These are phyloP conservation scores for Fraxinus baroniana DNA, from an alignment of 305 asterid species.

Conservation along the genomic window DNA sequence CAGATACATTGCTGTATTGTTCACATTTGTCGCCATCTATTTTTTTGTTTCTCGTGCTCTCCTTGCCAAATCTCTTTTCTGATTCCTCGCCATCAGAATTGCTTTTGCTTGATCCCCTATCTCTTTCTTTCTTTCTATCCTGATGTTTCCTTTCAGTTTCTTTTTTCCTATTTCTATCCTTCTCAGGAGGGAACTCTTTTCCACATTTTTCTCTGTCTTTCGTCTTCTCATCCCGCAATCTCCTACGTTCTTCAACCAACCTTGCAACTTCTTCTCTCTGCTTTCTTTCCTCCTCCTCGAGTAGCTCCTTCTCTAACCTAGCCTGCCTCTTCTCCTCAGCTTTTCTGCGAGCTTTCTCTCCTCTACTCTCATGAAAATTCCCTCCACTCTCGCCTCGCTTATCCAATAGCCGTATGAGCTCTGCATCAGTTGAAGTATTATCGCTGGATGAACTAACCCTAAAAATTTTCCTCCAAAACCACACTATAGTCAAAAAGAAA, in stretches of 20 bases:
- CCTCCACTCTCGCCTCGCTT: constrained; percentile 66
- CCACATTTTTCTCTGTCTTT: constrained; percentile 78
- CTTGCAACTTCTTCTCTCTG: constrained; percentile 37
- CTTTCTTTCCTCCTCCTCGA: constrained; percentile 97
- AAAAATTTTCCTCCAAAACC: constrained; percentile 86
- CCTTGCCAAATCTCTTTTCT: constrained; percentile 73
- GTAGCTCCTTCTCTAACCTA: constrained; percentile 81
- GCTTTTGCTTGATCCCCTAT: constrained; percentile 84
- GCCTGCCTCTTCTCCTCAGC: constrained; percentile 33
- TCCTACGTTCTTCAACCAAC: constrained; percentile 91
- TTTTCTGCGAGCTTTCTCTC: not conserved
- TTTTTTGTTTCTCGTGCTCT: constrained; percentile 52
- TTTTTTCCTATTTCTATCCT: constrained; percentile 57
- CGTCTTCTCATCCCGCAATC: constrained; percentile 67
- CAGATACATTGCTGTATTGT: constrained; percentile 47
- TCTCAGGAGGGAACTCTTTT: constrained; percentile 56
- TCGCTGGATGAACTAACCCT: constrained; percentile 68
- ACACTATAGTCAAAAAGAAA: constrained; percentile 48
- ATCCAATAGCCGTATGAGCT: constrained; percentile 56
- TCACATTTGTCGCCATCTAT: constrained; percentile 60
- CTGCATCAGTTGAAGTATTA: constrained; percentile 60
- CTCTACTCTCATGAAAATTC: constrained; percentile 37
- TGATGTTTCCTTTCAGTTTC: constrained; percentile 77
- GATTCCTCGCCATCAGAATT: constrained; percentile 83
- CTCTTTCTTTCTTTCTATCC: constrained; percentile 76